Evolutionary conservation across 495 filamentous ascomycete species (phyloP).

Genomic region (Terfezia claveryi): DNA sequence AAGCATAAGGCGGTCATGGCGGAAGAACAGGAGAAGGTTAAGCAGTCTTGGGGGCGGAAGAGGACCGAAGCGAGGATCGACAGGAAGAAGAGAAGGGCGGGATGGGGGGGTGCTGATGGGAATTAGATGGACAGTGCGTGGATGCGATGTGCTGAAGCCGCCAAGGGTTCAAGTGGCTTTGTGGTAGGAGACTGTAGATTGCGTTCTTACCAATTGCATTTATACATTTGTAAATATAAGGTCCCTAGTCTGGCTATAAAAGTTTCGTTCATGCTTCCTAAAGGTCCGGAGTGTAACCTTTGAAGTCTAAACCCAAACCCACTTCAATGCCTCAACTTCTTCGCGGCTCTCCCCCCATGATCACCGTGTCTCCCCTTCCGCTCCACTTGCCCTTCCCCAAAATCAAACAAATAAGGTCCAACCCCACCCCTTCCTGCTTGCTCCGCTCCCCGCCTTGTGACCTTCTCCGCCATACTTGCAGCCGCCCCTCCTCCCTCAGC

Average conservation of each 20-base stretch:
- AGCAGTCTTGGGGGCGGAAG: constrained; percentile 11
- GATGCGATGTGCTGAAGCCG: too few relatives aligned
- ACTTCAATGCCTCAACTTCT: too few relatives aligned
- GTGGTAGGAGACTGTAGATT: too few relatives aligned
- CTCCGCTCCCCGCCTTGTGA: neutral
- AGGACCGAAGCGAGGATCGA: constrained; percentile 11
- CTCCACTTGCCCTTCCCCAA: constrained; percentile 17
- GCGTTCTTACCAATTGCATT: too few relatives aligned
- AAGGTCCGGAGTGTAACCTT: too few relatives aligned
- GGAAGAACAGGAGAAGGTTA: constrained; percentile 9
- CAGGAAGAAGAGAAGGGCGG: constrained; percentile 9
- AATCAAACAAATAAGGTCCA: constrained; percentile 23
- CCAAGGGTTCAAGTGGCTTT: too few relatives aligned
- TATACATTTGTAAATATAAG: too few relatives aligned
- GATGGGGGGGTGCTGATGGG: constrained; percentile 17
- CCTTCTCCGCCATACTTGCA: constrained; percentile 5
- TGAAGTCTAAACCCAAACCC: too few relatives aligned
- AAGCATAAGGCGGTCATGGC: constrained; percentile 11
- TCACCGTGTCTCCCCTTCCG: constrained; percentile 2
- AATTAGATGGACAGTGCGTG: neutral
- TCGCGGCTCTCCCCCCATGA: too few relatives aligned
- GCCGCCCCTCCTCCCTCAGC: constrained; percentile 5
- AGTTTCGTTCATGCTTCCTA: too few relatives aligned
- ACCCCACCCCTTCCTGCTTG: constrained; percentile 4
- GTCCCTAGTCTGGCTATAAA: too few relatives aligned